Percentiles rank a stretch among this genome's conserved stretches.
Evolutionary conservation across 148 eudicot genomes (phyloP).

Genomic region (Cornus suecica): DNA sequence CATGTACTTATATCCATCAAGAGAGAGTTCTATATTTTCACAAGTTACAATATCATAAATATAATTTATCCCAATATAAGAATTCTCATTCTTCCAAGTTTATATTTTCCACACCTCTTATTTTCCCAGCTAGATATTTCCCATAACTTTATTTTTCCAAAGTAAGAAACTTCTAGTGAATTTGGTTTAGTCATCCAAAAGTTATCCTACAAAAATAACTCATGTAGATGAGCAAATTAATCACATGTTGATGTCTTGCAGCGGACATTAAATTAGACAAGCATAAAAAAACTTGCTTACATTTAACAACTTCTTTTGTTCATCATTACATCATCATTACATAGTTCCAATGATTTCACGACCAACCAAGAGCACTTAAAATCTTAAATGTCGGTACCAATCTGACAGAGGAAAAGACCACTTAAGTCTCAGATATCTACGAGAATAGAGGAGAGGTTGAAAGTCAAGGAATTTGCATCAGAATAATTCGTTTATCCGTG

Average conservation of each 20-base stretch:
- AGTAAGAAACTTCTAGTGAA: too few species aligned
- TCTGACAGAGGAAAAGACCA: slow-evolving; percentile 34
- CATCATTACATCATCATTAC: too few species aligned
- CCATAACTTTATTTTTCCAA: too few species aligned
- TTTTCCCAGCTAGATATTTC: too few species aligned
- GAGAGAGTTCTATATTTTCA: too few species aligned
- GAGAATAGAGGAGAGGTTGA: not conserved
- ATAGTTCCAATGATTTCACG: slow-evolving; percentile 69
- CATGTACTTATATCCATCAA: too few species aligned
- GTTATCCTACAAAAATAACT: slow-evolving; percentile 53
- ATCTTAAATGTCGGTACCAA: slow-evolving; percentile 87
- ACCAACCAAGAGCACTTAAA: slow-evolving; percentile 92
- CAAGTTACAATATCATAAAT: too few species aligned
- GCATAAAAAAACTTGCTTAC: slow-evolving; percentile 34
- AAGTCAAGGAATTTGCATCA: not conserved
- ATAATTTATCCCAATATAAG: too few species aligned
- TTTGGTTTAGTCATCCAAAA: too few species aligned
- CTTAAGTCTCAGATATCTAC: not conserved
- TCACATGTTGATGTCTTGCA: not conserved
- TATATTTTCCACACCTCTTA: too few species aligned
- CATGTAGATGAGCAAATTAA: not conserved
- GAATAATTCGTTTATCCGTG: not conserved
- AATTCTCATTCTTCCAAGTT: too few species aligned
- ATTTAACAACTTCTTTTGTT: slow-evolving; percentile 58
- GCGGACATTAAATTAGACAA: not conserved